Base-by-base conservation (phyloP, 345 rosid species). In the Linum trigynum region DNA sequence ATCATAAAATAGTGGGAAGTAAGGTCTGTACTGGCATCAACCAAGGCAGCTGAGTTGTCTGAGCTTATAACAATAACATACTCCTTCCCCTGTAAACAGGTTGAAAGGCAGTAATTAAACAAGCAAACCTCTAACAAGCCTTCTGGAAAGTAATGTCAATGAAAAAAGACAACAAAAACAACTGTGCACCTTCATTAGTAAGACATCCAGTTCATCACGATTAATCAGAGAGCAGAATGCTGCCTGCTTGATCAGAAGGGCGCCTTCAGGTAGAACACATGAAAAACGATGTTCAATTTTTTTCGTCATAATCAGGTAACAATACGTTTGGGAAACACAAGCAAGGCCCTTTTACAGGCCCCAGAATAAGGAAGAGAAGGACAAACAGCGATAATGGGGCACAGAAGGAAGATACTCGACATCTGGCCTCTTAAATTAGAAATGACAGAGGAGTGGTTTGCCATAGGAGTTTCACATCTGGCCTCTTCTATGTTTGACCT, bases 1-100 rank as follows among this genome's bases (percentile, higher is more conserved):
- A 15, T 9, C 9, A 48, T 15, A 17, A 17, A 57, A 16, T 5
- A 32, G 23, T 17, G 23, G 11, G 14, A 62, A 67, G 39, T 38
- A 66, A 56, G 42, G 64, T 79, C 87, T 84, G 81, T 81, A 85
- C 90, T 81, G 45, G 85, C 84, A 69, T 85, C 87, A 59, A 79
- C 61, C 43, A 70, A 36, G 63, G 72, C 67, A 39, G 77, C 76
- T 12, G 59, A 70, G n/a, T 78, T 78, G 57, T 80, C 82, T 9
- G 85, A 66, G 73, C 75, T 57, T 40, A 76, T 72, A 65, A 79
- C 71, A 65, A 77, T 78, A n/a, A 61, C 78, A 61, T 79, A 85
- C 78, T 85, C 85, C 82, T 77, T 81, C 64, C 85, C 90, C 90
- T 85, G 84, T 39, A 68, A 77, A 59, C 36, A 76, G 67, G 53